phyloP scores from a whole-genome alignment of 192 early-diverging fungal species.

The Coemansia sp. region DNA sequence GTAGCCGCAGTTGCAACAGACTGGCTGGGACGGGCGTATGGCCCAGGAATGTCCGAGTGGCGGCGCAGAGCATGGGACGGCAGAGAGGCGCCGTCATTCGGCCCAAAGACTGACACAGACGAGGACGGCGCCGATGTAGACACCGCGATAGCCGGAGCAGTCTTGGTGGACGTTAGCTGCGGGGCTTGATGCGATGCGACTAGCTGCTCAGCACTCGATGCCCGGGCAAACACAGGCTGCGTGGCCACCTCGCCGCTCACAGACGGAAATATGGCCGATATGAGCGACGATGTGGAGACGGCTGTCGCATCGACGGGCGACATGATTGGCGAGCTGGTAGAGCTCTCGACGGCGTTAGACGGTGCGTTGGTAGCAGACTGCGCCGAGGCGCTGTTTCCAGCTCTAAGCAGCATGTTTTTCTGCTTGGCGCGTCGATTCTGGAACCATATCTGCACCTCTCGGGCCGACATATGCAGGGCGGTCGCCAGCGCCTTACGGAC shows the following conservation, averaged over 20 bases:
- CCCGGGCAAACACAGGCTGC: conserved; percentile 4
- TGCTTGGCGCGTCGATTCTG: conserved; percentile 81
- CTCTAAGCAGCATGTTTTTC: conserved; percentile 56
- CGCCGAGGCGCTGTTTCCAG: conserved; percentile 7
- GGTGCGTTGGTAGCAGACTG: neutral
- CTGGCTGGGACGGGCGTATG: conserved; percentile 15
- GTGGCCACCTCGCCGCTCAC: conserved; percentile 1
- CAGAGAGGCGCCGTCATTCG: neutral
- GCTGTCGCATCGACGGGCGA: neutral
- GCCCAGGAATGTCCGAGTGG: conserved; percentile 37
- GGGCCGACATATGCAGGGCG: conserved; percentile 66
- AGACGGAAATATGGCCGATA: conserved; percentile 18
- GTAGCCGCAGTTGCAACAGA: neutral
- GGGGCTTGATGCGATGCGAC: neutral
- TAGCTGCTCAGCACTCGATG: conserved; percentile 23
- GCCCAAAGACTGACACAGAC: neutral
- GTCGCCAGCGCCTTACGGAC: conserved; percentile 63
- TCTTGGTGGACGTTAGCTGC: neutral
- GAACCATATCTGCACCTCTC: conserved; percentile 83
- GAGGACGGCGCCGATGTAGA: neutral
- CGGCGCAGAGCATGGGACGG: conserved; percentile 22
- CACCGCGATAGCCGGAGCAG: neutral
- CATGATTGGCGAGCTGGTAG: neutral
- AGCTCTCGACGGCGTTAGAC: conserved; percentile 3
- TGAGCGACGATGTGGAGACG: conserved; percentile 7